Percentiles rank a stretch among this genome's conserved stretches.
phyloP scores from a whole-genome alignment of 148 eudicot species.

The Amaranthus cruentus region DNA sequence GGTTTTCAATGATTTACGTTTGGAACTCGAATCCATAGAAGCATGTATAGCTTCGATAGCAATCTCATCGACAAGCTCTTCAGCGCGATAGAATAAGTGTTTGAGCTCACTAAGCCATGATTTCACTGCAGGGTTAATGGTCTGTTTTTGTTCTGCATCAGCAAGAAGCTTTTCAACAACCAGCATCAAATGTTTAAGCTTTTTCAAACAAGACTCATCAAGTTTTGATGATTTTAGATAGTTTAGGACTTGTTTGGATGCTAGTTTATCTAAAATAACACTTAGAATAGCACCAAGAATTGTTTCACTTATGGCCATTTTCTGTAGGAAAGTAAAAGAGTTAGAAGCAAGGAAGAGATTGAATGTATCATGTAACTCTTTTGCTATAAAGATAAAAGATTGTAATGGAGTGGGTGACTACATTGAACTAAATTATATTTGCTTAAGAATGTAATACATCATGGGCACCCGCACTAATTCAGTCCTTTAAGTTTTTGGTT shows the following conservation, averaged over 20 bases:
- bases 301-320: constrained; percentile 12
- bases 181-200: constrained; percentile 6
- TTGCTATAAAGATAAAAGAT: no score
- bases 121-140: background rate
- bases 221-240: background rate
- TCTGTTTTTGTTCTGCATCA: constrained; percentile 23
- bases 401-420: no score
- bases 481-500: no score
- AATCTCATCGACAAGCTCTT: constrained; percentile 4
- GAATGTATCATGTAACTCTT: no score
- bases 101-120: constrained; percentile 9
- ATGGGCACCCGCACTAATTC: no score
- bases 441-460: no score
- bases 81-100: constrained; percentile 5
- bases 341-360: no score
- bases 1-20: background rate
- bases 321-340: no score
- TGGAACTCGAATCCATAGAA: background rate
- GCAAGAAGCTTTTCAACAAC: background rate
- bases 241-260: constrained; percentile 1
- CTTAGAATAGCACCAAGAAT: constrained; percentile 7
- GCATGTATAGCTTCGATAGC: background rate
- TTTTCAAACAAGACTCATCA: background rate
- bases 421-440: no score
- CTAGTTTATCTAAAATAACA: constrained; percentile 13